These are phyloP conservation scores for Rutstroemia sp. DNA, from an alignment of 2,329 filamentous ascomycete genomes.

Conservation along the genomic window DNA sequence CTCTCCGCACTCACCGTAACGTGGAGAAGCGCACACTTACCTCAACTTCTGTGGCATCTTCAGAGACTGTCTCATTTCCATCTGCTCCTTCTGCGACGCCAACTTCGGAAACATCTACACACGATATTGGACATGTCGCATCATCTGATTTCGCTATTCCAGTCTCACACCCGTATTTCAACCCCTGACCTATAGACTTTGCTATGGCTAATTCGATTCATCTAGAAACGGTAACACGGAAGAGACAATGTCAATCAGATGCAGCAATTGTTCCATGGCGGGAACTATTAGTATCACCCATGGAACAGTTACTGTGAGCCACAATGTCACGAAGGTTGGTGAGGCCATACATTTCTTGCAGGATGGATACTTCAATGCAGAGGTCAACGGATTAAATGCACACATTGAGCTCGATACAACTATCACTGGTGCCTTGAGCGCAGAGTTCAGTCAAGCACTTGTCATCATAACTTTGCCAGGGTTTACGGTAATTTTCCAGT, in stretches of 20 bases:
- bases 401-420: slow-evolving; percentile 6
- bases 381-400: not conserved
- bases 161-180: not conserved
- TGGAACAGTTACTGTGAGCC: not conserved
- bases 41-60: not conserved
- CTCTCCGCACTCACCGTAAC: slow-evolving; percentile 6
- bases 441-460: not conserved
- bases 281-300: not conserved
- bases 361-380: not conserved
- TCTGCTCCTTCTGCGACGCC: not conserved
- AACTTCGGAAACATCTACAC: not conserved
- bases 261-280: slow-evolving; percentile 1
- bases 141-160: not conserved
- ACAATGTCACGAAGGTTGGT: not conserved
- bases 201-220: not conserved
- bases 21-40: not conserved
- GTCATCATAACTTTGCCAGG: not conserved
- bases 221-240: not conserved
- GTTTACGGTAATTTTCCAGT: not conserved
- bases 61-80: not conserved
- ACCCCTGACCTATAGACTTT: too few relatives aligned
- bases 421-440: not conserved
- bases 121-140: not conserved
- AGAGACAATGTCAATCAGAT: not conserved
- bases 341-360: slow-evolving; percentile 4